phyloP scores from a whole-genome alignment of 2,329 filamentous ascomycete genomes.

The Septoria petroselini region DNA sequence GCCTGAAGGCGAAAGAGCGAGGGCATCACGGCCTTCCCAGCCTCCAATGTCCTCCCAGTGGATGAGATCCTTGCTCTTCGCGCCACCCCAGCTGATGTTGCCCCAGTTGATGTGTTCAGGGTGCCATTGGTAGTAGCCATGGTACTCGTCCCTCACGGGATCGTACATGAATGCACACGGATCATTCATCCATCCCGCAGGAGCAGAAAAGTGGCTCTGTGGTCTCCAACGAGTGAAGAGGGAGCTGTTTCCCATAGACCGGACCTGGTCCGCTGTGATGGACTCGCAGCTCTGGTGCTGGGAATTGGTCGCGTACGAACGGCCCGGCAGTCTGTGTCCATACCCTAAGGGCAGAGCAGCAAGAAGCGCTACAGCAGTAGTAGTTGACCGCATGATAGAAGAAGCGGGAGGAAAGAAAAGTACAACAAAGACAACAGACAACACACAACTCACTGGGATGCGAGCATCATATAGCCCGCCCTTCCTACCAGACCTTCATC shows the following conservation, averaged over 20 bases:
- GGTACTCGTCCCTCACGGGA: slow-evolving; percentile 48
- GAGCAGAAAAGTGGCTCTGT: slow-evolving; percentile 47
- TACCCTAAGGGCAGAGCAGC: slow-evolving; percentile 11
- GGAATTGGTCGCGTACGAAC: background rate
- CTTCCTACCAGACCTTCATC: background rate
- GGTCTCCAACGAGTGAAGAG: slow-evolving; percentile 51
- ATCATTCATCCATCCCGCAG: slow-evolving; percentile 51
- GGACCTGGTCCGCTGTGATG: slow-evolving; percentile 36
- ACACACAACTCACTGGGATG: background rate
- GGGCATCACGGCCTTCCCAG: slow-evolving; percentile 46
- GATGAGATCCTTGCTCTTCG: slow-evolving; percentile 50
- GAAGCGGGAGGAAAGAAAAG: background rate
- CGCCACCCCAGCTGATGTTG: slow-evolving; percentile 53
- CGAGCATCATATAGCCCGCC: slow-evolving; percentile 5
- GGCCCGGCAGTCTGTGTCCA: background rate
- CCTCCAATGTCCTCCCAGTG: slow-evolving; percentile 44
- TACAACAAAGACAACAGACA: background rate
- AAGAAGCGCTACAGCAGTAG: slow-evolving; percentile 14
- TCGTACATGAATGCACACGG: slow-evolving; percentile 53
- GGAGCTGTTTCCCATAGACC: slow-evolving; percentile 46
- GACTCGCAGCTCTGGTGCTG: slow-evolving; percentile 21
- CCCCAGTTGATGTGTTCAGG: slow-evolving; percentile 49
- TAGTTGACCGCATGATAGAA: slow-evolving; percentile 13
- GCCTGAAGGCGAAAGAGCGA: slow-evolving; percentile 43
- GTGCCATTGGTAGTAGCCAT: slow-evolving; percentile 55